Evolutionary conservation across 2,329 filamentous ascomycete genomes (phyloP).

Genomic region (Venturia oleaginea): DNA sequence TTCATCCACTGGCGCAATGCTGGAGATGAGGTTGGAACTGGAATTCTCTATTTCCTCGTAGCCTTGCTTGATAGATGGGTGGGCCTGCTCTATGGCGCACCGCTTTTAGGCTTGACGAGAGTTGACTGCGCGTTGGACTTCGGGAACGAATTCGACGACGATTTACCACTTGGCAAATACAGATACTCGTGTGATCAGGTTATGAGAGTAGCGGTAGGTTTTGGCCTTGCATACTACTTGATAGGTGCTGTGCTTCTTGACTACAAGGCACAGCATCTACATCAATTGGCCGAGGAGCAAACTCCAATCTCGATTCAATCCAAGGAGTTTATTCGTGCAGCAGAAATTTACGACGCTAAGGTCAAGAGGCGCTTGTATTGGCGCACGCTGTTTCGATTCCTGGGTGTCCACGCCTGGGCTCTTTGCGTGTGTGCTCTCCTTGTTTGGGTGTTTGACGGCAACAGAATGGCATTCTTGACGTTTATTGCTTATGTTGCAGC

Average conservation of each 20-base stretch:
- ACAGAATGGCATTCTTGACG: slow-evolving; percentile 35
- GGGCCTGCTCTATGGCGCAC: slow-evolving; percentile 37
- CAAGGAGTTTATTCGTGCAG: slow-evolving; percentile 34
- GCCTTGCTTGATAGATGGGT: slow-evolving; percentile 50
- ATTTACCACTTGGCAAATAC: slow-evolving; percentile 1
- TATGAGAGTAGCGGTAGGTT: slow-evolving; percentile 41
- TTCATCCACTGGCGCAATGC: slow-evolving; percentile 52
- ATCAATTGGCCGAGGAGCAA: slow-evolving; percentile 35
- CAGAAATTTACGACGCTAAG: slow-evolving; percentile 36
- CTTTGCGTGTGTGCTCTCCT: slow-evolving; percentile 41
- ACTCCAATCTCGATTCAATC: slow-evolving; percentile 33
- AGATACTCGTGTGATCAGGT: slow-evolving; percentile 23
- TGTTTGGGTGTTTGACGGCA: slow-evolving; percentile 43
- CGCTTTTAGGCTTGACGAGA: slow-evolving; percentile 31
- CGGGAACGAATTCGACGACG: slow-evolving; percentile 3
- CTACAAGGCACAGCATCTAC: slow-evolving; percentile 44
- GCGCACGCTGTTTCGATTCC: slow-evolving; percentile 39
- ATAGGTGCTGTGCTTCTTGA: slow-evolving; percentile 49
- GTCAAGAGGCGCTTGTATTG: slow-evolving; percentile 43
- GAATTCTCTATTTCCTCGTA: slow-evolving; percentile 45
- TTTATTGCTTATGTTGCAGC: slow-evolving; percentile 41
- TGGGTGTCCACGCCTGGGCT: slow-evolving; percentile 45
- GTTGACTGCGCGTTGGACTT: slow-evolving; percentile 12
- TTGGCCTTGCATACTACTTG: slow-evolving; percentile 49
- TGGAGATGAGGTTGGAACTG: slow-evolving; percentile 45